Base-by-base conservation (phyloP, 2,329 filamentous ascomycete genomes). In the Aspergillus sp. region DNA sequence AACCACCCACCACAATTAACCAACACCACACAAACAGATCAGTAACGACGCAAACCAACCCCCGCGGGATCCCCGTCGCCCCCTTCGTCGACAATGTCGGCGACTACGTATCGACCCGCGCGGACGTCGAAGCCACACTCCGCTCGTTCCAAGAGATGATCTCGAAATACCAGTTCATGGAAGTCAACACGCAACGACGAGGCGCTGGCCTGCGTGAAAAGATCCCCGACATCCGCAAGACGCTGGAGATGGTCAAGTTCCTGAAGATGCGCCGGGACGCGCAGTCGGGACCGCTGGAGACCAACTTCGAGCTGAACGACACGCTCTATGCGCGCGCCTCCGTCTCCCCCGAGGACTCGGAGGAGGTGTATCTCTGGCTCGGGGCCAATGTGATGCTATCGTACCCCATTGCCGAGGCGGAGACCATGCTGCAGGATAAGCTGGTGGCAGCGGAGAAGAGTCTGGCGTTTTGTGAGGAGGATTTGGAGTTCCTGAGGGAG, bases 161-260 rank as follows among this genome's bases (percentile, higher is more conserved):
- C 73, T 96, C 92, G 69, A 99, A 99, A 84, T 99, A 99, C 81
- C 95, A 98, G 77, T 99, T 98, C 80, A 99, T 99, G 95, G 92
- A 98, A 80, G 83, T 90, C 74, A 98, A 96, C 77, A 90, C 95
- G 60, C 90, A 96, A 76, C 85, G 92, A 64, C 86, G 95, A 52
- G 89, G 90, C 55, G 82, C 84, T 4, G 92, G 93, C 2, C 81
- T 99, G 57, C 90, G 89, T 71, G 93, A 97, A 72, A 99, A 98
- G 81, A 92, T 99, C 66, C 95, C 95, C 0, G 95, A 99, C 75
- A 98, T 99, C 65, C 88, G 91, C 71, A 97, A 97, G 82, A 98
- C 95, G 0, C 79, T 98, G 60, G 94, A 98, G 61, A 95, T 92
- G 18, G 94, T 98, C 54, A 84, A 82, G 59, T 98, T 98, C 71